Base-by-base conservation (phyloP, 306 rosid species). In the Cyclanthera cordifolia region DNA sequence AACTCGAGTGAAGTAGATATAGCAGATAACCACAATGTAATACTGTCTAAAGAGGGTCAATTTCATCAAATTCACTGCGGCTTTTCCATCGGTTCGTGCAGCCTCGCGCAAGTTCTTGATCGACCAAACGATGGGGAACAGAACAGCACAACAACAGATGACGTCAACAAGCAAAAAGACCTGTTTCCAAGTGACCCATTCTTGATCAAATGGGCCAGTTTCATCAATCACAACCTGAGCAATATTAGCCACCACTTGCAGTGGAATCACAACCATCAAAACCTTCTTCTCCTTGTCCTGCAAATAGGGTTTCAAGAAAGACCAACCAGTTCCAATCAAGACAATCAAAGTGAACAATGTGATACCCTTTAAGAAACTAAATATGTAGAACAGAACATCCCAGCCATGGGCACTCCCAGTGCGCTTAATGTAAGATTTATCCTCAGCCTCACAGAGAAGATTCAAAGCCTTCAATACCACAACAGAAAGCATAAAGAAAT, bases 201-300 rank as follows among this genome's bases (percentile, higher is more conserved):
- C 97, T 4, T 85, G 84, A 2, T 84, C 95, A 41, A 79, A 92
- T 0, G 97, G 97, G 1, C 95, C 90, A 12, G 79, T 89, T 82
- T 92, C 97, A 53, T 92, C 96, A 12, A 85, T 78, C 53, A 82
- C 82, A 37, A 92, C 96, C 82, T 92, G 97, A 37, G 96, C 95
- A 52, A 92, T 87, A 52, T 92, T 92, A 12, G 97, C 96, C 25
- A 92, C 43, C 5, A 92, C 94, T 71, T 92, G 97, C 20, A 92
- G 84, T 3, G 97, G 97, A 39, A 92, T 92, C 24, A 92, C 97
- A 71, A 92, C 81, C 84, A 92, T 92, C 75, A 92, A 76, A 4
- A 92, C 97, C 89, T 89, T 92, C 85, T 92, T 92, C 49, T 89
- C 97, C 85, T 87, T 92, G 68, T 87, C 95, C 79, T 89, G 96